Evolutionary conservation across 2,329 filamentous ascomycete genomes (phyloP), one percentile per base, ranked within the genome.

Genomic region (Exserohilum turcica): DNA sequence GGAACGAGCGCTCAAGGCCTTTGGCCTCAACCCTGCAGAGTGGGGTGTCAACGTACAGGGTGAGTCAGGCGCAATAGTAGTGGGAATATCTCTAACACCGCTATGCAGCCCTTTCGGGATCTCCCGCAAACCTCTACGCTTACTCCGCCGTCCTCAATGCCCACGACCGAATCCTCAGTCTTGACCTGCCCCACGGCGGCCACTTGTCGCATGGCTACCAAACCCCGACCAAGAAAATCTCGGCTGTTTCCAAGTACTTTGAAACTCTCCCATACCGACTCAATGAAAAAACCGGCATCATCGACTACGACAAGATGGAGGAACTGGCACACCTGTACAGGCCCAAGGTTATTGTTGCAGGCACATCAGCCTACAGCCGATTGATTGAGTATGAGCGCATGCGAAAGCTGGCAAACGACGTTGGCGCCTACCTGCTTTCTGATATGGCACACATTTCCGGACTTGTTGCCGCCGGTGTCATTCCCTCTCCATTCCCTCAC

Each of bases 1-100:
- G 83, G 84, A 86, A 77, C 89, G 94, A 79, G 94, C 94, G 63
- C 88, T 99, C 60, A 85, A 91, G 79, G 89, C 92, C 54, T 99
- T 97, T 83, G 85, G 91, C 74, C 80, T 96, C 64, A 90, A 95
- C 79, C 74, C 88, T 15, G 85, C 86, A 65, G 92, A 95, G 82
- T 99, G 94, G 94, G 94, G 94, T 76, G 94, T 99, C 80, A 99
- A 99, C 75, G 94, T 99, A 56, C 94, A 99, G 82, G 92, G 90
- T 77, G 52, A 59, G 73, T 69, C 31, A 16, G 24, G 31, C 27
- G 8, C 24, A 3, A n/a, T 28, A 33, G 21, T 13, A 9, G 15
- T 2, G 40, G 45, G 16, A 48, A 32, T 15, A n/a, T 2, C 18
- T 8, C 27, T 36, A 43, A 71, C 56, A 50, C 13, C 12, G n/a